Conservation (phyloP, 1,284 basidiomycete species). For the Flammula alnicola region DNA sequence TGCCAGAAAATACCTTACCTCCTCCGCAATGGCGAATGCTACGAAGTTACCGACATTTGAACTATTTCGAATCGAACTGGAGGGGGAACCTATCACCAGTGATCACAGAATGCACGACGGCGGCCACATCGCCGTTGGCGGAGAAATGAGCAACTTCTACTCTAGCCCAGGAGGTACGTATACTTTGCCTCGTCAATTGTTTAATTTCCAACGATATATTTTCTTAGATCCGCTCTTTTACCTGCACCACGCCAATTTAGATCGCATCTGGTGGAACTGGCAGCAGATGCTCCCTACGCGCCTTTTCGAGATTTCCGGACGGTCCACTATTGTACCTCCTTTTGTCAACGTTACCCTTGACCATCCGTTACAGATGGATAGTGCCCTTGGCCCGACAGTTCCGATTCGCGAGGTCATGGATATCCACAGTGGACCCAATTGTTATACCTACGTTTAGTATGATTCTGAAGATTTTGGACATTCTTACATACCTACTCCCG, state of each 20-base stretch:
- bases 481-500: too few relatives aligned
- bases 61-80: conserved; percentile 37
- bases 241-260: conserved; percentile 42
- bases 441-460: conserved; percentile 28
- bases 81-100: conserved; percentile 26
- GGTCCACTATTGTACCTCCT: conserved; percentile 16
- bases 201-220: background rate
- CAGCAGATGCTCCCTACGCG: conserved; percentile 29
- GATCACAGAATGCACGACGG: conserved; percentile 16
- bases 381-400: conserved; percentile 21
- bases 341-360: conserved; percentile 27
- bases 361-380: conserved; percentile 23
- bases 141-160: conserved; percentile 11
- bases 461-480: background rate
- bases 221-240: conserved; percentile 42
- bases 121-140: conserved; percentile 11
- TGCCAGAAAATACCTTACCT: conserved; percentile 26
- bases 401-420: conserved; percentile 34
- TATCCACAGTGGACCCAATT: conserved; percentile 24
- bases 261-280: conserved; percentile 45
- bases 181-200: background rate
- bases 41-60: conserved; percentile 35
- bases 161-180: conserved; percentile 36
- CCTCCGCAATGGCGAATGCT: conserved; percentile 25
- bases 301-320: conserved; percentile 38